These are phyloP conservation scores for Macadamia integrifolia DNA, from an alignment of 164 flowering plant genomes.

Conservation along the genomic window DNA sequence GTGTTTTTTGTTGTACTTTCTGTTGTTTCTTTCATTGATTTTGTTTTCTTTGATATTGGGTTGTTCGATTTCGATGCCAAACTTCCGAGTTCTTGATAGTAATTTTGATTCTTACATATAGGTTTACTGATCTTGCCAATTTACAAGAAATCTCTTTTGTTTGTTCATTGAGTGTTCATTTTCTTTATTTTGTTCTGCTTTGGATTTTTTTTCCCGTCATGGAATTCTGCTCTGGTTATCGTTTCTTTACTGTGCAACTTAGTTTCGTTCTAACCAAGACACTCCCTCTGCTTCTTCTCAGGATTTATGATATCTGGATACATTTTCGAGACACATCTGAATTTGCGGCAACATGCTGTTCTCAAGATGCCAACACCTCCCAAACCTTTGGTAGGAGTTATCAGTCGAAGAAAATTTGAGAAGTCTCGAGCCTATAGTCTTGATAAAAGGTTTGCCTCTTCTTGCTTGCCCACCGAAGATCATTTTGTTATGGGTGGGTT, in stretches of 20 bases:
- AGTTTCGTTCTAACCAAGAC: no score
- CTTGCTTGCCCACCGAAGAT: not conserved
- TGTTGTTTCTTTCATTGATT: not conserved
- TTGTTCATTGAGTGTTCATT: not conserved
- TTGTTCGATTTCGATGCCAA: not conserved
- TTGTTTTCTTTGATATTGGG: not conserved
- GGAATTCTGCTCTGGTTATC: no score
- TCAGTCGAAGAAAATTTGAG: slow-evolving; percentile 81
- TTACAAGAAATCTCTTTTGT: not conserved
- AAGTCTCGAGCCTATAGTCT: slow-evolving; percentile 86
- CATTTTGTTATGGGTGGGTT: not conserved
- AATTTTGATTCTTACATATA: no score
- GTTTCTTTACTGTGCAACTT: no score
- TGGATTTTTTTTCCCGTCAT: no score
- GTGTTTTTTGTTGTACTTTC: no score
- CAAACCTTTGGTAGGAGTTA: slow-evolving; percentile 68
- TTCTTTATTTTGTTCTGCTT: no score
- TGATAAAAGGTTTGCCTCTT: slow-evolving; percentile 67
- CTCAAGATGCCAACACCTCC: slow-evolving; percentile 75
- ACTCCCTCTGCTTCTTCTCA: slow-evolving; percentile 20
- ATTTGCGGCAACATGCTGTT: slow-evolving; percentile 80
- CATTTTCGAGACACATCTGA: slow-evolving; percentile 78
- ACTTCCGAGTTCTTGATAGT: no score
- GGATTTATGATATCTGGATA: slow-evolving; percentile 81
- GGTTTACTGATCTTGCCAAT: not conserved